Evolutionary conservation across 805 yeast species (phyloP).

Genomic region (Candida glaebosa): DNA sequence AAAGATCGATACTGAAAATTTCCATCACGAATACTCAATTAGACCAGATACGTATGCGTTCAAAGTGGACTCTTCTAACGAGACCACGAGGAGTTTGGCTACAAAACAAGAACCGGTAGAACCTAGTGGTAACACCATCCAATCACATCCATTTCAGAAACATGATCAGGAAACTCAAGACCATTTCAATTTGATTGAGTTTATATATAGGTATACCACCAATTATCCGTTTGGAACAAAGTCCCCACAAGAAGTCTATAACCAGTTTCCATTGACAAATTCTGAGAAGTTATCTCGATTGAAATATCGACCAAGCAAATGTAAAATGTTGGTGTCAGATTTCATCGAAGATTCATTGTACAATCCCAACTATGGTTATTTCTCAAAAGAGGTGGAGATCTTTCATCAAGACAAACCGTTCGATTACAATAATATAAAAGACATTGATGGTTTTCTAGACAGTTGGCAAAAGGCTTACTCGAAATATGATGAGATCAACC

Average conservation of each 20-base stretch:
- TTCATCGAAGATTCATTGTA: conserved; percentile 84
- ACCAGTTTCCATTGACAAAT: conserved; percentile 31
- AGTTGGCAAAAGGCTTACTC: conserved; percentile 63
- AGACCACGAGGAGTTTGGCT: conserved; percentile 1
- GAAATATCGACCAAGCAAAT: conserved; percentile 51
- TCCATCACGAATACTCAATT: conserved; percentile 42
- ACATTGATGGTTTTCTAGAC: conserved; percentile 67
- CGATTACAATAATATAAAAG: conserved; percentile 52
- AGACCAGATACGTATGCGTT: conserved; percentile 45
- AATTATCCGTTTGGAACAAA: conserved; percentile 38
- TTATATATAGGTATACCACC: conserved; percentile 36
- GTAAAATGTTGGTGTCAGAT: conserved; percentile 72
- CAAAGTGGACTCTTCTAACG: conserved; percentile 27
- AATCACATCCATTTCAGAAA: conserved; percentile 6
- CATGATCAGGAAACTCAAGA: conserved; percentile 1
- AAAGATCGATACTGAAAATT: conserved; percentile 7
- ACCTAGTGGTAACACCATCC: neutral
- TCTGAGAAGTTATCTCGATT: conserved; percentile 28
- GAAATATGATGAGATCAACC: conserved; percentile 39
- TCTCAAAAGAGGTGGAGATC: conserved; percentile 73
- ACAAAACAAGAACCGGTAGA: neutral
- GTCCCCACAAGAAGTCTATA: conserved; percentile 38
- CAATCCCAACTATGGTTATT: conserved; percentile 80
- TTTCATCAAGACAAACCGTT: conserved; percentile 67
- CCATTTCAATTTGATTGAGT: conserved; percentile 28